These are phyloP conservation scores for Coemansia sp. DNA, from an alignment of 192 early-diverging fungal genomes.

Conservation along the genomic window DNA sequence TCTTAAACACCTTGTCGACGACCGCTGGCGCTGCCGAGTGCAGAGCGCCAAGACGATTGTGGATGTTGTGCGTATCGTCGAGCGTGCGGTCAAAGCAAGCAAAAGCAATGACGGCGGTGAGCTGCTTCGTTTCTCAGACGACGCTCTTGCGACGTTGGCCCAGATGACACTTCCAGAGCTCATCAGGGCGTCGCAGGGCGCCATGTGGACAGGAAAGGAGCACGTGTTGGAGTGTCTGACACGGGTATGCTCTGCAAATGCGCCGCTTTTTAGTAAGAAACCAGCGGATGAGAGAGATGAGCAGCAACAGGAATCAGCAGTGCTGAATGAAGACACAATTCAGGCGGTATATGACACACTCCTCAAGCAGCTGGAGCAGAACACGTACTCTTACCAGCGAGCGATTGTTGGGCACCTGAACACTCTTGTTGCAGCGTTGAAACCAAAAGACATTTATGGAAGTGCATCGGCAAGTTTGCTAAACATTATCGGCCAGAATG, in stretches of 20 bases:
- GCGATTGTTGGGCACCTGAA: slow-evolving; percentile 16
- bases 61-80: slow-evolving; percentile 21
- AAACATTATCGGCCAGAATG: slow-evolving; percentile 1
- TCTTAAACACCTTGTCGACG: slow-evolving; percentile 12
- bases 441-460: slow-evolving; percentile 14
- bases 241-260: slow-evolving; percentile 14
- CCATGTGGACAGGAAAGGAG: slow-evolving; percentile 42
- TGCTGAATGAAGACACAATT: not conserved
- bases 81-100: slow-evolving; percentile 1
- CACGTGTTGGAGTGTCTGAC: slow-evolving; percentile 34
- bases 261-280: not conserved
- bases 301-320: too few relatives aligned
- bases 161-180: slow-evolving; percentile 23
- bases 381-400: slow-evolving; percentile 24
- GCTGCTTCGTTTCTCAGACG: not conserved
- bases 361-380: slow-evolving; percentile 21
- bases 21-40: slow-evolving; percentile 31
- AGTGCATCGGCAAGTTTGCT: slow-evolving; percentile 10
- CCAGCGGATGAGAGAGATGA: too few relatives aligned
- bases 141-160: slow-evolving; percentile 1
- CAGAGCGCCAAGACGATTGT: slow-evolving; percentile 34
- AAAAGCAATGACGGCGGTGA: not conserved
- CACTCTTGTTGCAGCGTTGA: slow-evolving; percentile 10
- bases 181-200: slow-evolving; percentile 17
- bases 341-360: slow-evolving; percentile 18